Conservation (phyloP, 257 asterid species). For the Henckelia pumila region DNA sequence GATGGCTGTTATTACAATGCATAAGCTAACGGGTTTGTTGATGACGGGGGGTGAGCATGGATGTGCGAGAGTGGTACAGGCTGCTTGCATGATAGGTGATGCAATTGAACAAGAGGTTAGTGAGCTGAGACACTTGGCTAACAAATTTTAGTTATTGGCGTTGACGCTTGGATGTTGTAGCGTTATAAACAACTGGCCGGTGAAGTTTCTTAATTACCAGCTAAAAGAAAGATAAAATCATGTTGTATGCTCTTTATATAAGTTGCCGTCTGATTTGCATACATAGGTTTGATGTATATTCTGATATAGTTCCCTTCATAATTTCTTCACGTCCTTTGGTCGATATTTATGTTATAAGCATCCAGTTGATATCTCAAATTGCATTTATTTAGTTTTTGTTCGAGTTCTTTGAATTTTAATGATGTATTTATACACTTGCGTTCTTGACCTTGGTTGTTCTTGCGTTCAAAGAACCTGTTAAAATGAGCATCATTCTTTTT, state of each 20-base stretch:
- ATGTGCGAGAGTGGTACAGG: slow-evolving; percentile 60
- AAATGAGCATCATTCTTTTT: not conserved
- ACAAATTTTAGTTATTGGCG: slow-evolving; percentile 10
- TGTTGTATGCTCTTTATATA: not conserved
- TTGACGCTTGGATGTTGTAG: slow-evolving; percentile 4
- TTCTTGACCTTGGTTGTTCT: slow-evolving; percentile 5
- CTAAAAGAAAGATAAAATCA: slow-evolving; percentile 14
- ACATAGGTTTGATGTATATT: too few species aligned
- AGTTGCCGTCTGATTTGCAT: too few species aligned
- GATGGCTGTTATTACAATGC: slow-evolving; percentile 93
- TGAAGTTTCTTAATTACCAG: slow-evolving; percentile 15
- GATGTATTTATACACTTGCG: slow-evolving; percentile 1
- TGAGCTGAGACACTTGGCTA: slow-evolving; percentile 14
- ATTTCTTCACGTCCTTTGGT: not conserved
- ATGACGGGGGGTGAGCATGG: slow-evolving; percentile 83
- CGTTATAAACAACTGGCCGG: slow-evolving; percentile 16
- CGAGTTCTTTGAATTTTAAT: not conserved
- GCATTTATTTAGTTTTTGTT: slow-evolving; percentile 8
- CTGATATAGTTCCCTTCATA: too few species aligned
- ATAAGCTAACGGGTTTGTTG: slow-evolving; percentile 68
- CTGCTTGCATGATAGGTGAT: slow-evolving; percentile 74
- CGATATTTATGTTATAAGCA: not conserved
- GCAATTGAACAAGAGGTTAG: slow-evolving; percentile 92
- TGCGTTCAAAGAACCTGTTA: not conserved
- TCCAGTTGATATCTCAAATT: not conserved